A percentile compares a stretch with the other conserved stretches of the same genome.
These are phyloP conservation scores for Nepenthes gracilis DNA, from an alignment of 148 eudicot genomes.

Conservation along the genomic window DNA sequence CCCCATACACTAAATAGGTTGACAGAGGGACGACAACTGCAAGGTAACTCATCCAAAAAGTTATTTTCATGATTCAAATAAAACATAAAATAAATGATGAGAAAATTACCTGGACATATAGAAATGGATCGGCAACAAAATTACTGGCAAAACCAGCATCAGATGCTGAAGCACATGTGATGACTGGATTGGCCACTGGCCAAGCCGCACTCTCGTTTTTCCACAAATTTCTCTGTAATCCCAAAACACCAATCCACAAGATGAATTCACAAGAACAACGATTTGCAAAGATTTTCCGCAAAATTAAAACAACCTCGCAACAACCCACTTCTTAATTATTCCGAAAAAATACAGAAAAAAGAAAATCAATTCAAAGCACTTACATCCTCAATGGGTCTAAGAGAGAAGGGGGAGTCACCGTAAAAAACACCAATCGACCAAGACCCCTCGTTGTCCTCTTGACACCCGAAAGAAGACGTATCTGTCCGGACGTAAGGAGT, in stretches of 20 bases:
- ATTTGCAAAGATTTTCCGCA: neutral
- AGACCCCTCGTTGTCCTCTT: slow-evolving; percentile 73
- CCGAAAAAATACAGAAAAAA: neutral
- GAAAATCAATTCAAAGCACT: slow-evolving; percentile 9
- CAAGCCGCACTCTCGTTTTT: slow-evolving; percentile 59
- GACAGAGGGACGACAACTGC: too few relatives aligned
- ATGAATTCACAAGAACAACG: neutral
- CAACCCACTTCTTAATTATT: too few relatives aligned
- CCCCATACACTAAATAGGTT: too few relatives aligned
- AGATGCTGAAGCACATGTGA: slow-evolving; percentile 79
- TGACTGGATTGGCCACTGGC: slow-evolving; percentile 89
- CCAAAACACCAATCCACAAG: neutral
- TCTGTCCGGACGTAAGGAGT: slow-evolving; percentile 15
- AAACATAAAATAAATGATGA: neutral
- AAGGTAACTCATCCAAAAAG: too few relatives aligned
- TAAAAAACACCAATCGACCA: slow-evolving; percentile 88
- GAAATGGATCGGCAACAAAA: slow-evolving; percentile 97
- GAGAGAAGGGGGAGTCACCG: slow-evolving; percentile 71
- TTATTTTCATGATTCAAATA: neutral
- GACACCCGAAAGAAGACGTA: slow-evolving; percentile 31
- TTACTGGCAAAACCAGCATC: slow-evolving; percentile 73
- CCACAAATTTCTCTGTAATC: slow-evolving; percentile 47
- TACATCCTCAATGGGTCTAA: slow-evolving; percentile 68
- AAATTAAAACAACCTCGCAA: neutral
- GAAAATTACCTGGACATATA: slow-evolving; percentile 52